Percentiles rank a stretch among this genome's conserved stretches.
phyloP scores from a whole-genome alignment of 176 grass and related monocot species.

The Neostapfia colusana region DNA sequence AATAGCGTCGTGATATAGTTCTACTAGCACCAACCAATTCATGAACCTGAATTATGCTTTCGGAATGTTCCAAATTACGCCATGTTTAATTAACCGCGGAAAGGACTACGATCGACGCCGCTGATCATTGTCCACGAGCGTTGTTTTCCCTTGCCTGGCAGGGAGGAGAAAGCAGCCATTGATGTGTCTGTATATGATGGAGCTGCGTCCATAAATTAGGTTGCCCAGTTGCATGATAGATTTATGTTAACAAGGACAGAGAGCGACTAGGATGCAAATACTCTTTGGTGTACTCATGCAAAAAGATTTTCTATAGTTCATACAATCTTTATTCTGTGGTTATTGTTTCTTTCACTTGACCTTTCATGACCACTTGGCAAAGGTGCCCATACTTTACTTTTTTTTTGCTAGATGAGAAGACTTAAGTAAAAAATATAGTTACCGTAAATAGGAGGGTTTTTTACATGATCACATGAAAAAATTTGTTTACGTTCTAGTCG shows the following conservation, averaged over 20 bases:
- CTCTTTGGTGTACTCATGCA: too few species aligned
- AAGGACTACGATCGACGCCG: neutral
- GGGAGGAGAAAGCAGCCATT: neutral
- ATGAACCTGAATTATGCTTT: neutral
- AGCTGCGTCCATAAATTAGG: neutral
- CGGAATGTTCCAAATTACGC: conserved; percentile 17
- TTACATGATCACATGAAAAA: too few species aligned
- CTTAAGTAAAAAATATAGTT: too few species aligned
- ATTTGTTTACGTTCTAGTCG: too few species aligned
- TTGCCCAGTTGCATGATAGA: neutral
- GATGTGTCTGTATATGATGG: neutral
- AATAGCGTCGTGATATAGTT: neutral
- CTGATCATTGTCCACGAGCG: conserved; percentile 8
- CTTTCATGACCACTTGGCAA: too few species aligned
- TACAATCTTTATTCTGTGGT: too few species aligned
- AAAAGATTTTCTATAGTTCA: too few species aligned
- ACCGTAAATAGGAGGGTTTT: too few species aligned
- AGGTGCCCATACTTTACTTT: too few species aligned
- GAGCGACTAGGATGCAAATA: too few species aligned
- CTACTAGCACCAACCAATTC: neutral
- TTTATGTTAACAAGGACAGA: conserved; percentile 29
- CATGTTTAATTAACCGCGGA: neutral
- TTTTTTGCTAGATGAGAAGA: too few species aligned
- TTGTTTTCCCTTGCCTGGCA: conserved; percentile 27
- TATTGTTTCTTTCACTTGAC: too few species aligned